A percentile compares a stretch with the other conserved stretches of the same genome.
Conservation (phyloP, 148 eudicot species). For the Persicaria maculosa region DNA sequence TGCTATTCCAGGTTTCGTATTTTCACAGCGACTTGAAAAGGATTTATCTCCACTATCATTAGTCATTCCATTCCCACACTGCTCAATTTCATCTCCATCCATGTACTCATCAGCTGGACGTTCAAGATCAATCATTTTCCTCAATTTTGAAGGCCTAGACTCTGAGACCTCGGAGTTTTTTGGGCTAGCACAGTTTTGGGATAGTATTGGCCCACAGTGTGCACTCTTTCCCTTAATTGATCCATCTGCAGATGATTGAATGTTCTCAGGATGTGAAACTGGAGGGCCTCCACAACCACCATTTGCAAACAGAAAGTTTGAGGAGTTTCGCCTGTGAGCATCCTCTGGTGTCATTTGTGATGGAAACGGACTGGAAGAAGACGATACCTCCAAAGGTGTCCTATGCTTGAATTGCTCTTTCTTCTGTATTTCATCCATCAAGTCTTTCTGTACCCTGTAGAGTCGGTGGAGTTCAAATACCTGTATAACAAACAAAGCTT, state of each 20-base stretch:
- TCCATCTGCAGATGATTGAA: constrained; percentile 31
- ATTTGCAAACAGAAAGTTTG: constrained; percentile 35
- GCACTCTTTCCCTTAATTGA: constrained; percentile 32
- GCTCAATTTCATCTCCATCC: constrained; percentile 55
- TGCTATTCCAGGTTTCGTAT: constrained; percentile 37
- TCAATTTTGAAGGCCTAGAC: constrained; percentile 64
- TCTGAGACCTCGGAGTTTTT: constrained; percentile 61
- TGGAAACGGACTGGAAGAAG: constrained; percentile 56
- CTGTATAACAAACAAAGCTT: constrained; percentile 25
- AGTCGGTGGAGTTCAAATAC: constrained; percentile 76
- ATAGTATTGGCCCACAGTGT: constrained; percentile 23
- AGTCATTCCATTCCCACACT: constrained; percentile 20
- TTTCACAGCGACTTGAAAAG: constrained; percentile 19
- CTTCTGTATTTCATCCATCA: constrained; percentile 62
- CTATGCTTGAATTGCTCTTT: constrained; percentile 33
- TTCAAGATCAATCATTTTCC: constrained; percentile 70
- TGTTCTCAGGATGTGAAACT: constrained; percentile 23
- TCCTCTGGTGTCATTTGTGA: constrained; percentile 44
- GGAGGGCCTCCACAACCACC: constrained; percentile 26
- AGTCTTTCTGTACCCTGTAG: constrained; percentile 60
- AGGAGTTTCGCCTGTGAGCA: constrained; percentile 40
- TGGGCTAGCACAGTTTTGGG: constrained; percentile 33
- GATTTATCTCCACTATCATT: constrained; percentile 21
- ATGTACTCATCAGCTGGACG: constrained; percentile 72
- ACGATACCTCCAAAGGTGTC: constrained; percentile 48